Evolutionary conservation across 1,284 basidiomycete species (phyloP).

Genomic region (Ceraceosorus guamensis): DNA sequence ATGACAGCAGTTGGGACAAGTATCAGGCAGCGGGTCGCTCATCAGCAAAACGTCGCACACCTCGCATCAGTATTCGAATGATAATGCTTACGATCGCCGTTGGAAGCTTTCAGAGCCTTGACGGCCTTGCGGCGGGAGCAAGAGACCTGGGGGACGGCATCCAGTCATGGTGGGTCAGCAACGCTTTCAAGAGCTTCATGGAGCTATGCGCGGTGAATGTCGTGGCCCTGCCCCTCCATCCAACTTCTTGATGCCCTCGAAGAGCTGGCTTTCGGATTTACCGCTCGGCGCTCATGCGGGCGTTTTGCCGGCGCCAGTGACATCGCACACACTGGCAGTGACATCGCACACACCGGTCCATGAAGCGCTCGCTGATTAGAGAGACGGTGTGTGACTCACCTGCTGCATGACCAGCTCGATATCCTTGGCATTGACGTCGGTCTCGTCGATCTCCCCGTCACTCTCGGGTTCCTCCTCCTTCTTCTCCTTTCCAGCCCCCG

Average conservation of each 20-base stretch:
- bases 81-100: slow-evolving; percentile 32
- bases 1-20: neutral
- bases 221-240: too few relatives aligned
- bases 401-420: slow-evolving; percentile 85
- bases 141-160: slow-evolving; percentile 18
- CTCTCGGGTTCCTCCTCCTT: slow-evolving; percentile 48
- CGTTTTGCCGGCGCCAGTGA: too few relatives aligned
- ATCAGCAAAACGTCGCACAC: too few relatives aligned
- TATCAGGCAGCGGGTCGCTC: too few relatives aligned
- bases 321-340: too few relatives aligned
- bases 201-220: too few relatives aligned
- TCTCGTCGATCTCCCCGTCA: slow-evolving; percentile 49
- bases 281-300: too few relatives aligned
- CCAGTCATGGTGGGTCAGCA: too few relatives aligned
- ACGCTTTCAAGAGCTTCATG: too few relatives aligned
- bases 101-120: slow-evolving; percentile 47
- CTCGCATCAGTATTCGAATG: neutral
- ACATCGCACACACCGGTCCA: too few relatives aligned
- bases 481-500: slow-evolving; percentile 14
- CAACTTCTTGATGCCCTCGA: too few relatives aligned
- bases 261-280: too few relatives aligned
- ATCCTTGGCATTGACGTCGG: slow-evolving; percentile 74
- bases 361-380: neutral
- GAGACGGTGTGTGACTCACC: slow-evolving; percentile 27
- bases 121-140: slow-evolving; percentile 48